A percentile compares a stretch with the other conserved stretches of the same genome.
These are phyloP conservation scores for Zymoseptoria brevis DNA, from an alignment of 2,329 filamentous ascomycete genomes.

Conservation along the genomic window DNA sequence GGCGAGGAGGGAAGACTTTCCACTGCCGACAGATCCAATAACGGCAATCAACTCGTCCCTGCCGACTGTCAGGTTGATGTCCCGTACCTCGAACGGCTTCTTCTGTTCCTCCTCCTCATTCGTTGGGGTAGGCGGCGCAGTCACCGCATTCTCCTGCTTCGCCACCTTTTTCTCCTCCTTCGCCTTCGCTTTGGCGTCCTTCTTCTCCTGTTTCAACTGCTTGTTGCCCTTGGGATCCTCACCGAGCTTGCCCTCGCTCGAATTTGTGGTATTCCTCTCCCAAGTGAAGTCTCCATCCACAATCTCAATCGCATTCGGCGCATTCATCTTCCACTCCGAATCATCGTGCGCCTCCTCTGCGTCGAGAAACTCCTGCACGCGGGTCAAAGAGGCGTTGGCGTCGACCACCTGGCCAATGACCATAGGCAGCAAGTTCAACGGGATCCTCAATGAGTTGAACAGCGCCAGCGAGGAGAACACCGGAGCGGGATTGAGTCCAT, in stretches of 20 bases:
- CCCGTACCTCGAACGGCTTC: slow-evolving; percentile 65
- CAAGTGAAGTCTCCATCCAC: slow-evolving; percentile 74
- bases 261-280: slow-evolving; percentile 57
- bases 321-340: slow-evolving; percentile 47
- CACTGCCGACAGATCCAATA: slow-evolving; percentile 83
- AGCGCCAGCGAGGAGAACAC: slow-evolving; percentile 90
- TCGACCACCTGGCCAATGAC: slow-evolving; percentile 86
- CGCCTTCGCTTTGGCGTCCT: slow-evolving; percentile 35
- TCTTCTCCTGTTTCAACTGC: slow-evolving; percentile 38
- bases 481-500: slow-evolving; percentile 59
- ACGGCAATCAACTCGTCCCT: slow-evolving; percentile 72
- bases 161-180: slow-evolving; percentile 30
- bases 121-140: slow-evolving; percentile 9
- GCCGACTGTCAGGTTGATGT: slow-evolving; percentile 59
- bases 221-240: slow-evolving; percentile 26
- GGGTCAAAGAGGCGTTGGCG: slow-evolving; percentile 73
- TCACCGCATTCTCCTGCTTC: slow-evolving; percentile 26
- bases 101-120: slow-evolving; percentile 47
- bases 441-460: slow-evolving; percentile 86
- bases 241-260: slow-evolving; percentile 29
- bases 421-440: slow-evolving; percentile 78
- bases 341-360: slow-evolving; percentile 78
- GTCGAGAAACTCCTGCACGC: slow-evolving; percentile 80
- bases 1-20: slow-evolving; percentile 82
- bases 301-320: slow-evolving; percentile 57